Percentiles rank a stretch among this genome's conserved stretches.
These are phyloP conservation scores for Akanthomyces uredinophilus DNA, from an alignment of 2,329 filamentous ascomycete species.

Conservation along the genomic window DNA sequence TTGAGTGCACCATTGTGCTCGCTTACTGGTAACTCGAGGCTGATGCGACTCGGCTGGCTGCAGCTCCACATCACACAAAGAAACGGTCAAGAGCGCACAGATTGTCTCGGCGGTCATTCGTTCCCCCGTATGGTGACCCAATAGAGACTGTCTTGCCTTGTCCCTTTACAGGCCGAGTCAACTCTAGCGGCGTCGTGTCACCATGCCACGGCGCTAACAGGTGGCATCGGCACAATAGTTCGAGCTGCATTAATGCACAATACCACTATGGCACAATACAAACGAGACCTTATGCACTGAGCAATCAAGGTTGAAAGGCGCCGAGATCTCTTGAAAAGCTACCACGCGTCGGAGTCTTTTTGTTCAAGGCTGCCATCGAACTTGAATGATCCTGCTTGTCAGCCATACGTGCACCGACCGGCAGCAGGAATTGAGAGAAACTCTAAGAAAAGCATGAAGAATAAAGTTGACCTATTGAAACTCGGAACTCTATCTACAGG, in stretches of 20 bases:
- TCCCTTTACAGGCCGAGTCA: neutral
- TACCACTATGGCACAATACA: neutral
- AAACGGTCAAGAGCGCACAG: neutral
- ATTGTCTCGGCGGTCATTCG: neutral
- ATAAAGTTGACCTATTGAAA: too few relatives aligned
- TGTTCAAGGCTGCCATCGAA: too few relatives aligned
- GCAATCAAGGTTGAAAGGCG: too few relatives aligned
- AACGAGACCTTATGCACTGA: too few relatives aligned
- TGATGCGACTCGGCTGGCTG: neutral
- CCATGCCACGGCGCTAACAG: too few relatives aligned
- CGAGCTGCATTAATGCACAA: neutral
- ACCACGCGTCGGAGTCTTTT: too few relatives aligned
- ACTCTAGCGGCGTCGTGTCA: neutral
- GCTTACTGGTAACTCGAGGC: neutral
- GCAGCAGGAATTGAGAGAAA: too few relatives aligned
- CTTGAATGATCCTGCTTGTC: too few relatives aligned
- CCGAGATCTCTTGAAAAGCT: too few relatives aligned
- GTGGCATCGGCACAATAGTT: neutral
- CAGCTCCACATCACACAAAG: neutral
- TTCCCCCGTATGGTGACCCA: neutral
- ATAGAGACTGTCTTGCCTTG: neutral
- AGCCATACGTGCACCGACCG: too few relatives aligned
- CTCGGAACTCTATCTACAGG: too few relatives aligned
- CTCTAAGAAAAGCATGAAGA: too few relatives aligned
- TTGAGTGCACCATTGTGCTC: neutral